phyloP scores from a whole-genome alignment of 164 flowering plant species.

The Macadamia tetraphylla region DNA sequence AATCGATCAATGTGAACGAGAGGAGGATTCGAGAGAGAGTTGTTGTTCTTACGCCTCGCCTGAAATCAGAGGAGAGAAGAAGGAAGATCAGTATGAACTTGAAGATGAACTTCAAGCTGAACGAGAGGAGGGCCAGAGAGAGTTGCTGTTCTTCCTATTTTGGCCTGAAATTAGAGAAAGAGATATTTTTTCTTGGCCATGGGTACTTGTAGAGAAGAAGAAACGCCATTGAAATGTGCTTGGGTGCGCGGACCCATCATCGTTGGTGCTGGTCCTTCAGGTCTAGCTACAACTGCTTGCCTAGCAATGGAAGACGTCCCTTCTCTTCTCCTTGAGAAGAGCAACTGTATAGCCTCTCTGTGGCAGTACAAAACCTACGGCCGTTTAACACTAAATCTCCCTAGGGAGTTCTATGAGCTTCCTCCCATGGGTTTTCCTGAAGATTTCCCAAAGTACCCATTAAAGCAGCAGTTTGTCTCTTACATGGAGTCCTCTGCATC shows the following conservation, averaged over 20 bases:
- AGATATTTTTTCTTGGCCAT: slow-evolving; percentile 10
- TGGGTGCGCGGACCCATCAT: slow-evolving; percentile 61
- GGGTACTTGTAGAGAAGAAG: slow-evolving; percentile 36
- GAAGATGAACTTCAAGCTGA: no score
- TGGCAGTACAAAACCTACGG: slow-evolving; percentile 69
- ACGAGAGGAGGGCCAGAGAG: no score
- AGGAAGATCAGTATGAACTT: no score
- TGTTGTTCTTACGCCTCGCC: no score
- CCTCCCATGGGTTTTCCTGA: slow-evolving; percentile 67
- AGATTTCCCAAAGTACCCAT: slow-evolving; percentile 75
- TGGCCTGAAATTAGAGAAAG: no score
- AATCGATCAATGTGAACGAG: no score
- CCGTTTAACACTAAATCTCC: slow-evolving; percentile 76
- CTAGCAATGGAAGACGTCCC: slow-evolving; percentile 49
- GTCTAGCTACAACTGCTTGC: slow-evolving; percentile 78
- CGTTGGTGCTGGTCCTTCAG: slow-evolving; percentile 94
- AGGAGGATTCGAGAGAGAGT: no score
- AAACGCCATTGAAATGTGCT: slow-evolving; percentile 13
- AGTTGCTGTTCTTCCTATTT: no score
- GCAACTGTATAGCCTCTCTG: slow-evolving; percentile 72
- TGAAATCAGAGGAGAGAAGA: no score
- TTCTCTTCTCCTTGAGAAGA: slow-evolving; percentile 57
- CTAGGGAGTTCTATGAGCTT: slow-evolving; percentile 74
- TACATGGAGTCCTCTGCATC: slow-evolving; percentile 82
- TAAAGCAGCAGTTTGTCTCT: slow-evolving; percentile 67